A percentile compares a stretch with the other conserved stretches of the same genome.
phyloP scores from a whole-genome alignment of 2,329 filamentous ascomycete species.

The Boeremia lycopersici region DNA sequence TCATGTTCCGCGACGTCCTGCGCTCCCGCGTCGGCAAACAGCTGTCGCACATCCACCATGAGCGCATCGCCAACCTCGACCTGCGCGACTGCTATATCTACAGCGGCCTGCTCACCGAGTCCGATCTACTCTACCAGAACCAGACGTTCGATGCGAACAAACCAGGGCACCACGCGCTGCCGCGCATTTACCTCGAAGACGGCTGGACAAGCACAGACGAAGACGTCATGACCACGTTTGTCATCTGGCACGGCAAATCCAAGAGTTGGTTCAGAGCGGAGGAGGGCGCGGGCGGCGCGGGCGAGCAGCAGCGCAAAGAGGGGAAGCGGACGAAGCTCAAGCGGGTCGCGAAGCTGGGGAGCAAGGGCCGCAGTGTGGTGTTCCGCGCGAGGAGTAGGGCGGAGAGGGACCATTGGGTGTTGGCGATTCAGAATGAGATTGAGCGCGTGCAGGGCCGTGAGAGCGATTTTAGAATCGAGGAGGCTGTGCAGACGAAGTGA shows the following conservation, averaged over 20 bases:
- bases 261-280: conserved; percentile 61
- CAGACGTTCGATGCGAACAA: conserved; percentile 68
- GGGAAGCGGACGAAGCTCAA: conserved; percentile 59
- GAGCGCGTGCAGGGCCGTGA: conserved; percentile 59
- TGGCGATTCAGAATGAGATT: conserved; percentile 70
- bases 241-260: conserved; percentile 67
- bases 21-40: conserved; percentile 61
- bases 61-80: conserved; percentile 63
- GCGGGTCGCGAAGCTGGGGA: conserved; percentile 65
- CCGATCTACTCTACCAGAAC: conserved; percentile 67
- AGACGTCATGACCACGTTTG: conserved; percentile 70
- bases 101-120: conserved; percentile 66
- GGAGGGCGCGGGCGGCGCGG: conserved; percentile 39
- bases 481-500: conserved; percentile 13
- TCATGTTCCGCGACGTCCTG: conserved; percentile 67
- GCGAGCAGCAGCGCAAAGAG: conserved; percentile 37
- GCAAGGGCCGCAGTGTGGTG: conserved; percentile 66
- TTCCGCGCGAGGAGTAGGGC: conserved; percentile 69
- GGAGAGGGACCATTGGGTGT: conserved; percentile 71
- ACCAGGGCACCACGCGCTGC: conserved; percentile 64
- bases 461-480: conserved; percentile 54
- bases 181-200: conserved; percentile 65
- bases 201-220: conserved; percentile 67
- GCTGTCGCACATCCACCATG: conserved; percentile 66
- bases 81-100: conserved; percentile 70